Evolutionary conservation across 306 rosid genomes (phyloP).

Genomic region (Dalbergia cultrata): DNA sequence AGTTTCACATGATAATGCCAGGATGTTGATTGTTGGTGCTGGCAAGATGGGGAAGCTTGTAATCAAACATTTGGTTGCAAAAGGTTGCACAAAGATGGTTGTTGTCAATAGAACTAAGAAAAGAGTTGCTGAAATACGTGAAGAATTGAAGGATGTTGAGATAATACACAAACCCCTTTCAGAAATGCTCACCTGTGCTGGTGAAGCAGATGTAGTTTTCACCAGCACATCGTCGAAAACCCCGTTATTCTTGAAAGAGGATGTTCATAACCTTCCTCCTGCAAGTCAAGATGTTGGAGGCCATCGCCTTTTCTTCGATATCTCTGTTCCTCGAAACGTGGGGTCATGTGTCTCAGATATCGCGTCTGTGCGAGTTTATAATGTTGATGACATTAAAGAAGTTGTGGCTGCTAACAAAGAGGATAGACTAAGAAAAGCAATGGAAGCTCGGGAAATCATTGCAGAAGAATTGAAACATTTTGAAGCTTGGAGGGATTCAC

Average conservation of each 20-base stretch:
- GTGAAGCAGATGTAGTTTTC: slow-evolving; percentile 86
- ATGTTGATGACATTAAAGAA: slow-evolving; percentile 95
- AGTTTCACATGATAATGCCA: slow-evolving; percentile 67
- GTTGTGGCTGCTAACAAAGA: slow-evolving; percentile 99
- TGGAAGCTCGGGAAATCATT: slow-evolving; percentile 95
- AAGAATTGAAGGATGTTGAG: slow-evolving; percentile 77
- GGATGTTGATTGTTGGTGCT: slow-evolving; percentile 91
- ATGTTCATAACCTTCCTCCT: slow-evolving; percentile 78
- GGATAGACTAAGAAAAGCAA: slow-evolving; percentile 89
- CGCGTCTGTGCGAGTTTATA: slow-evolving; percentile 72
- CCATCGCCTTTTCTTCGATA: slow-evolving; percentile 78
- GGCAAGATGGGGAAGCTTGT: slow-evolving; percentile 99
- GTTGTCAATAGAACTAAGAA: slow-evolving; percentile 93
- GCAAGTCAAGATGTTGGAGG: slow-evolving; percentile 77
- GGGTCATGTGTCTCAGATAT: slow-evolving; percentile 84
- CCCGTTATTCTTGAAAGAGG: slow-evolving; percentile 79
- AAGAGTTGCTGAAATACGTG: slow-evolving; percentile 79
- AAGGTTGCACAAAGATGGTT: slow-evolving; percentile 89
- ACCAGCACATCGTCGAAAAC: slow-evolving; percentile 95
- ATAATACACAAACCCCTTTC: slow-evolving; percentile 88
- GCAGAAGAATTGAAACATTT: slow-evolving; percentile 92
- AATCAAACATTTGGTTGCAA: slow-evolving; percentile 92
- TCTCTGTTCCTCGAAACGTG: slow-evolving; percentile 95
- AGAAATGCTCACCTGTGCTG: slow-evolving; percentile 77
- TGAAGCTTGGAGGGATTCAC: slow-evolving; percentile 97